Conservation (phyloP, 108 stramenopile genomes). For the Craspedostauros australis region DNA sequence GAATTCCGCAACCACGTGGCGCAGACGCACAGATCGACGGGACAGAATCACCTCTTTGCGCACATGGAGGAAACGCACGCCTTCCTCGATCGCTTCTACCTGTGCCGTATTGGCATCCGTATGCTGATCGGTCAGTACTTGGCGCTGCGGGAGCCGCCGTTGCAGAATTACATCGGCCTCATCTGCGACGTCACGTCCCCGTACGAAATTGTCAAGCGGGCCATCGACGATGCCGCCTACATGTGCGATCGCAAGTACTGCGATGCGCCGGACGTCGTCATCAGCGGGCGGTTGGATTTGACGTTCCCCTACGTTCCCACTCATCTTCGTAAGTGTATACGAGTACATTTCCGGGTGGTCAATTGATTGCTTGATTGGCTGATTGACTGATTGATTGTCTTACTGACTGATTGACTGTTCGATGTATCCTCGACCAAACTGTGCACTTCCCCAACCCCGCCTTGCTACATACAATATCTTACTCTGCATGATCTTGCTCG, state of each 20-base stretch:
- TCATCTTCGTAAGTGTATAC: slow-evolving; percentile 55
- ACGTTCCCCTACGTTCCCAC: slow-evolving; percentile 93
- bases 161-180: slow-evolving; percentile 85
- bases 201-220: slow-evolving; percentile 91
- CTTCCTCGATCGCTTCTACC: slow-evolving; percentile 97
- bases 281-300: slow-evolving; percentile 90
- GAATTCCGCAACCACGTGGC: slow-evolving; percentile 82
- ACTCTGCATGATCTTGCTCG: too few species aligned
- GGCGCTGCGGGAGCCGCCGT: slow-evolving; percentile 76
- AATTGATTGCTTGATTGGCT: neutral
- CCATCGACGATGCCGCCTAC: slow-evolving; percentile 94
- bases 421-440: too few species aligned
- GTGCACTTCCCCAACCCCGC: too few species aligned
- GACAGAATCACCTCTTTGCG: slow-evolving; percentile 19
- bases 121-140: slow-evolving; percentile 97
- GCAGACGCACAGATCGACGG: slow-evolving; percentile 19
- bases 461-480: too few species aligned
- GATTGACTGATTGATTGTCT: neutral
- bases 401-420: neutral
- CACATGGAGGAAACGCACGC: slow-evolving; percentile 81
- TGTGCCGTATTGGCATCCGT: slow-evolving; percentile 96
- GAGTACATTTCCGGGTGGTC: neutral
- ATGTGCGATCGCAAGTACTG: slow-evolving; percentile 98
- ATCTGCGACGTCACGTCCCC: slow-evolving; percentile 76
- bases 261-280: slow-evolving; percentile 97